phyloP scores from a whole-genome alignment of 1,139 yeast genomes.

The Taiozyma sp. region DNA sequence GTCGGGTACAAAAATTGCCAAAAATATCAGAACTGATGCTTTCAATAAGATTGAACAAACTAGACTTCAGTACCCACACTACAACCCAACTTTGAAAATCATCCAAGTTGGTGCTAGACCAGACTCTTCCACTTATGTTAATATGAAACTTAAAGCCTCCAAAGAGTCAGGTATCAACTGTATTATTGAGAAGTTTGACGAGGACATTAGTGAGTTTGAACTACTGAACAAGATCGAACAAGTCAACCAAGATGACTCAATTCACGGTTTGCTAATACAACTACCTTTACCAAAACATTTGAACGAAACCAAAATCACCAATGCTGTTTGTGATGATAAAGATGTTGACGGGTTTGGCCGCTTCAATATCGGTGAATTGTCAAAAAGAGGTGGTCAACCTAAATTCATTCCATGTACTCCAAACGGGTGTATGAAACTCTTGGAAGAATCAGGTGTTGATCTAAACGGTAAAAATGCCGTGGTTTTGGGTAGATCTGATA shows the following conservation, averaged over 20 bases:
- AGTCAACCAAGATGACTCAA: slow-evolving; percentile 61
- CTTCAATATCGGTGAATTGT: slow-evolving; percentile 83
- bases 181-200: slow-evolving; percentile 62
- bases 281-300: slow-evolving; percentile 83
- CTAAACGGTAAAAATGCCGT: slow-evolving; percentile 83
- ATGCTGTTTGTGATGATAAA: slow-evolving; percentile 68
- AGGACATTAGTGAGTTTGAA: slow-evolving; percentile 46
- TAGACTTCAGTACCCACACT: slow-evolving; percentile 43
- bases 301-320: slow-evolving; percentile 73
- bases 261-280: slow-evolving; percentile 89
- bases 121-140: slow-evolving; percentile 91
- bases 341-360: slow-evolving; percentile 98
- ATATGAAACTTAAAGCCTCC: slow-evolving; percentile 93
- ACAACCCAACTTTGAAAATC: slow-evolving; percentile 60
- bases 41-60: slow-evolving; percentile 44
- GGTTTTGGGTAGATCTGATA: slow-evolving; percentile 92
- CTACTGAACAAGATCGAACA: slow-evolving; percentile 52
- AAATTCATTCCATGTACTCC: slow-evolving; percentile 93
- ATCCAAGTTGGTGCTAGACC: slow-evolving; percentile 84
- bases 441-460: slow-evolving; percentile 55
- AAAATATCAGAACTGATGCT: slow-evolving; percentile 30
- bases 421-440: slow-evolving; percentile 80
- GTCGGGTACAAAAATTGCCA: slow-evolving; percentile 34
- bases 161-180: slow-evolving; percentile 75
- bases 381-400: slow-evolving; percentile 86